Conservation (phyloP, 2,329 filamentous ascomycete species). For the Stromatinia cepivora region DNA sequence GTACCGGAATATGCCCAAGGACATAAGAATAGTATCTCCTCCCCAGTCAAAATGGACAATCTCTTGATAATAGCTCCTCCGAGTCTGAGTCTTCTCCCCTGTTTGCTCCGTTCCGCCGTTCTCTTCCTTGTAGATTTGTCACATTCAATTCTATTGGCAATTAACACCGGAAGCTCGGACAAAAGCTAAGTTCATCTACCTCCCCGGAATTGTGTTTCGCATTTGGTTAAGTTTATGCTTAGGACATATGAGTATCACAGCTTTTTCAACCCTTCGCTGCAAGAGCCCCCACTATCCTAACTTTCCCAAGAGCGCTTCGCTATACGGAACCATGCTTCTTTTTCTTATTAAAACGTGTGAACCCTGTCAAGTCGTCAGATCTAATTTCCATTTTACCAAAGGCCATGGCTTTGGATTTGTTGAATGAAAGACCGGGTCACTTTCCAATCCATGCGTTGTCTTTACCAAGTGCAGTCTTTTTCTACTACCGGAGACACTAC, state of each 20-base stretch:
- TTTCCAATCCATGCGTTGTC: constrained; percentile 24
- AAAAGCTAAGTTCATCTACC: constrained; percentile 10
- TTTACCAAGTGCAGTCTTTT: constrained; percentile 12
- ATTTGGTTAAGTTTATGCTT: constrained; percentile 23
- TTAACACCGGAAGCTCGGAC: constrained; percentile 9
- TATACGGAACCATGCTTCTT: constrained; percentile 10
- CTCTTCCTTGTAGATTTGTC: background rate
- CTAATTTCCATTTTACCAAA: constrained; percentile 28
- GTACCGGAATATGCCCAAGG: background rate
- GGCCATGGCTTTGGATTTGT: constrained; percentile 31
- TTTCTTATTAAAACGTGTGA: constrained; percentile 27
- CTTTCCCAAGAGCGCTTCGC: constrained; percentile 16
- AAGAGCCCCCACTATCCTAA: constrained; percentile 16
- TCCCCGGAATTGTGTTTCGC: constrained; percentile 12
- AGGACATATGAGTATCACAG: constrained; percentile 22
- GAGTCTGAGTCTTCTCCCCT: background rate
- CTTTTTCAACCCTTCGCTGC: constrained; percentile 21
- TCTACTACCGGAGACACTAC: constrained; percentile 15
- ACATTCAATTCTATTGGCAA: constrained; percentile 15
- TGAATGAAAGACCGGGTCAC: constrained; percentile 18
- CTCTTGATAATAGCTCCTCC: too few species aligned
- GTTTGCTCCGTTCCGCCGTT: background rate
- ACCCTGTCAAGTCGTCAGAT: constrained; percentile 31
- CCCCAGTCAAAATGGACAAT: background rate
- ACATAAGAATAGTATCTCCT: background rate